These are phyloP conservation scores for Colletotrichum melonis DNA, from an alignment of 2,329 filamentous ascomycete genomes.

Conservation along the genomic window DNA sequence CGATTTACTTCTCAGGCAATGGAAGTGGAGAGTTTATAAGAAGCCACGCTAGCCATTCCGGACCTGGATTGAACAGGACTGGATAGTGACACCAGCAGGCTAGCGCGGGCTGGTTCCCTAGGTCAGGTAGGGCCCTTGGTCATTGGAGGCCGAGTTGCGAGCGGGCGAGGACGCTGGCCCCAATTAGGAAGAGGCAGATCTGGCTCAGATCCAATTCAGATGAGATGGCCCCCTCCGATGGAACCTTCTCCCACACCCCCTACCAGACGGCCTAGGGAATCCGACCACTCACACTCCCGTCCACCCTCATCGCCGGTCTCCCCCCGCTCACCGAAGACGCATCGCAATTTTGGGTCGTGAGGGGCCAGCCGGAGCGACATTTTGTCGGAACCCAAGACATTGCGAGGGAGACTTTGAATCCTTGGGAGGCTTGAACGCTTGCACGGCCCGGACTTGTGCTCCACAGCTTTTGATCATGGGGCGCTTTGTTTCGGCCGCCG, in stretches of 20 bases:
- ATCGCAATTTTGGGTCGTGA: neutral
- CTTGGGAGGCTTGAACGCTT: neutral
- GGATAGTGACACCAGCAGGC: neutral
- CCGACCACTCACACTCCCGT: neutral
- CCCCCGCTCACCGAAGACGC: neutral
- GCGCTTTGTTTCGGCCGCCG: neutral
- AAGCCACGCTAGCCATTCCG: neutral
- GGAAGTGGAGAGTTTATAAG: neutral
- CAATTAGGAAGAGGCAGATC: neutral
- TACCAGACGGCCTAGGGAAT: neutral
- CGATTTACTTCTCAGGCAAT: too few species aligned
- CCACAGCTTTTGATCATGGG: neutral
- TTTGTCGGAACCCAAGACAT: neutral
- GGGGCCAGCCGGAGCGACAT: neutral
- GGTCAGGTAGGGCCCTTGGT: neutral
- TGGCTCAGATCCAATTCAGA: conserved; percentile 17
- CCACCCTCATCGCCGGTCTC: neutral
- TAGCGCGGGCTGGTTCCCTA: neutral
- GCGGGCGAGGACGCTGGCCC: neutral
- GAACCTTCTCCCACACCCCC: neutral
- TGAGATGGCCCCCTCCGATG: conserved; percentile 9
- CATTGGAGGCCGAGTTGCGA: neutral
- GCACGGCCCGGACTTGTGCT: neutral
- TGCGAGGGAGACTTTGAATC: neutral
- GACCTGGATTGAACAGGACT: neutral